Conservation (phyloP, 352 stramenopile genomes). For the Pythium guiyangense region DNA sequence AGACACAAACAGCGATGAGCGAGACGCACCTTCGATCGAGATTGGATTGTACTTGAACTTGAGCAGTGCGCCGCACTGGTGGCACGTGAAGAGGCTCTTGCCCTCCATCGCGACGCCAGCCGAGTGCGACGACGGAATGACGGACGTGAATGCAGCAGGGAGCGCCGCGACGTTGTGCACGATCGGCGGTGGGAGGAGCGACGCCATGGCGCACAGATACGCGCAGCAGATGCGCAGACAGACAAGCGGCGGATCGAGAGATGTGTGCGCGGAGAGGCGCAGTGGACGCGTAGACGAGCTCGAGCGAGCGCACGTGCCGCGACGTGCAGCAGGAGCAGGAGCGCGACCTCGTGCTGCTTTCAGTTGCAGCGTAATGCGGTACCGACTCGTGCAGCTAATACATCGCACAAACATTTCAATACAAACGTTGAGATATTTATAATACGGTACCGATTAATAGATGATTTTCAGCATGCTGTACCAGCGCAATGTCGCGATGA, state of each 20-base stretch:
- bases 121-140: constrained; percentile 15
- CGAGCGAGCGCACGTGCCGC: background rate
- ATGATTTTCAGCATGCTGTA: background rate
- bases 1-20: background rate
- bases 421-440: too few species aligned
- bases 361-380: too few species aligned
- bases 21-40: constrained; percentile 47
- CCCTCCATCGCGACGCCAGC: constrained; percentile 49
- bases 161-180: constrained; percentile 13
- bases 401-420: too few species aligned
- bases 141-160: constrained; percentile 5
- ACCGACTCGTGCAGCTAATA: too few species aligned
- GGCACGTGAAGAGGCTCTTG: constrained; percentile 75
- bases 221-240: too few species aligned
- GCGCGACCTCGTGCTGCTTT: background rate
- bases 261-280: too few species aligned
- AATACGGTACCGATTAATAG: too few species aligned
- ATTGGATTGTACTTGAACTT: constrained; percentile 59
- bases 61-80: constrained; percentile 63
- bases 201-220: constrained; percentile 8
- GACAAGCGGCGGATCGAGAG: too few species aligned
- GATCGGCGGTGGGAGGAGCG: constrained; percentile 14
- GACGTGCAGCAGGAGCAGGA: background rate
- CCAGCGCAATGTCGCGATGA: background rate
- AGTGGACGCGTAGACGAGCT: background rate